Percentiles rank a stretch among this genome's conserved stretches.
Evolutionary conservation across 495 filamentous ascomycete species (phyloP).

Genomic region (Neurospora africana): DNA sequence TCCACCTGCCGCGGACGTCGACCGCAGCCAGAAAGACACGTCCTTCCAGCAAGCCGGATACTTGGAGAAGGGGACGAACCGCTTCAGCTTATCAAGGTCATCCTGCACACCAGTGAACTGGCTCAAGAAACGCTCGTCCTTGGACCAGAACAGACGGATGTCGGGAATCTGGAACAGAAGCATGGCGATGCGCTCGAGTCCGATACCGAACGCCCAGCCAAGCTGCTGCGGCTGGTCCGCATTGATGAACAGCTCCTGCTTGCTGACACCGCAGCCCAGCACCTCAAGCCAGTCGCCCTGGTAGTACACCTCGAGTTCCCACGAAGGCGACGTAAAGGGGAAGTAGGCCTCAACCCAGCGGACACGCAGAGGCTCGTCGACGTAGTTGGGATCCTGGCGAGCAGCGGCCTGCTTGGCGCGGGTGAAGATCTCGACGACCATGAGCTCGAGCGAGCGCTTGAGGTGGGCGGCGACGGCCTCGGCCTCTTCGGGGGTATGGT

Average conservation of each 20-base stretch:
- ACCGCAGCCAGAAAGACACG: conserved; percentile 81
- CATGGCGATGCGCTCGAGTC: conserved; percentile 92
- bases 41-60: conserved; percentile 82
- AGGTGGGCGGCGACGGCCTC: conserved; percentile 78
- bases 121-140: conserved; percentile 65
- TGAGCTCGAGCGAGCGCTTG: conserved; percentile 77
- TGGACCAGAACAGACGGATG: conserved; percentile 95
- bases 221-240: conserved; percentile 65
- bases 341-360: conserved; percentile 97
- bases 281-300: conserved; percentile 91
- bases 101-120: conserved; percentile 62
- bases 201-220: conserved; percentile 94
- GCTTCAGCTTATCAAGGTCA: conserved; percentile 38
- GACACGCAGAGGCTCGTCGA: conserved; percentile 61
- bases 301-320: conserved; percentile 95
- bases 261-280: conserved; percentile 82
- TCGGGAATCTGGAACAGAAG: conserved; percentile 90
- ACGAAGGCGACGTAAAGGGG: conserved; percentile 88
- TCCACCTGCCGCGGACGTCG: conserved; percentile 42
- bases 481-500: conserved; percentile 65
- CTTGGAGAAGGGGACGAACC: conserved; percentile 80
- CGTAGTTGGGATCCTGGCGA: conserved; percentile 35
- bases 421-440: conserved; percentile 83
- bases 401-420: conserved; percentile 58
- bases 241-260: conserved; percentile 66